Percentiles rank a stretch among this genome's conserved stretches.
Conservation (phyloP, 1,284 basidiomycete genomes). For the Anthracocystis panici-leucophaei region DNA sequence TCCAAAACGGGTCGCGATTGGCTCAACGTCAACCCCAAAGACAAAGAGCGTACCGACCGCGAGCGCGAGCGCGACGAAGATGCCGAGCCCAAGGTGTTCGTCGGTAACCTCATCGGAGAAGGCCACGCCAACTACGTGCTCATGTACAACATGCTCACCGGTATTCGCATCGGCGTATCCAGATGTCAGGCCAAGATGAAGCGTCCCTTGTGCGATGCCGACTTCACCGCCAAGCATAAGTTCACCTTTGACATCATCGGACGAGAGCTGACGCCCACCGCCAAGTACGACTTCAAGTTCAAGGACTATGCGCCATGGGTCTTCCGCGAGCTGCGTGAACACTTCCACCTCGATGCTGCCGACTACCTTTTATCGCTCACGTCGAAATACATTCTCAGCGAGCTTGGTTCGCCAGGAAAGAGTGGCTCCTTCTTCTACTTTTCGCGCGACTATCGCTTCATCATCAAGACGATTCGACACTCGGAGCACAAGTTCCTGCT, state of each 20-base stretch:
- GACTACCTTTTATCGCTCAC: conserved; percentile 97
- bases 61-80: conserved; percentile 45
- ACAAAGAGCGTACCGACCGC: conserved; percentile 34
- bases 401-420: conserved; percentile 98
- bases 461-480: conserved; percentile 98
- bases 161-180: conserved; percentile 94
- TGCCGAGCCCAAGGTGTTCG: conserved; percentile 74
- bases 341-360: conserved; percentile 94
- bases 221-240: conserved; percentile 91
- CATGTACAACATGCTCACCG: conserved; percentile 99
- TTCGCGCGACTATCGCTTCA: conserved; percentile 97
- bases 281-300: conserved; percentile 98
- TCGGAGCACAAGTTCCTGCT: conserved; percentile 93
- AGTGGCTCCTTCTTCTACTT: conserved; percentile 99
- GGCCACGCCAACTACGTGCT: conserved; percentile 98
- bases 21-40: conserved; percentile 34
- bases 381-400: conserved; percentile 96
- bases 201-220: conserved; percentile 83
- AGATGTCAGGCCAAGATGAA: conserved; percentile 95
- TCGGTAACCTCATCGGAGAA: conserved; percentile 95
- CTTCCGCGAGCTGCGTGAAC: conserved; percentile 91
- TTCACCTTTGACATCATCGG: conserved; percentile 97
- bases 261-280: conserved; percentile 95
- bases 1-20: conserved; percentile 44
- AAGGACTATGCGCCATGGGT: conserved; percentile 99